These are phyloP conservation scores for Cryptococcus floricola DNA, from an alignment of 1,284 basidiomycete genomes.

Conservation along the genomic window DNA sequence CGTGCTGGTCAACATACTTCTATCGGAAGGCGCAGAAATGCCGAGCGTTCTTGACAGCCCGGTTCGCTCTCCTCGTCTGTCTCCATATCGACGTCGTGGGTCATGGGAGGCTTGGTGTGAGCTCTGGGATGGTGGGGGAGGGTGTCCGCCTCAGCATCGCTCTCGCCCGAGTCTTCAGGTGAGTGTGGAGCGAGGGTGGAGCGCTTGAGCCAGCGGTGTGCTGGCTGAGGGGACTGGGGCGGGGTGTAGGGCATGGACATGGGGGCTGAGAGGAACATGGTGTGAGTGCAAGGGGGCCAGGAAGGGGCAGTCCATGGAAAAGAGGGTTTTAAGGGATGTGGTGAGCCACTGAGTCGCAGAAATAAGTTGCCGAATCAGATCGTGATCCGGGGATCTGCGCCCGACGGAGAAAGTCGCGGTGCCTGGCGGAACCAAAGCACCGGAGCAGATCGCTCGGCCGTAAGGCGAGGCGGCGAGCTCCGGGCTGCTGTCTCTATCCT, in stretches of 20 bases:
- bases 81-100: background rate
- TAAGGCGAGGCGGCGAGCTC: too few relatives aligned
- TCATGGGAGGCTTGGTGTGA: too few relatives aligned
- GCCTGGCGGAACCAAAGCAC: too few relatives aligned
- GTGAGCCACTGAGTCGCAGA: too few relatives aligned
- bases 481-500: too few relatives aligned
- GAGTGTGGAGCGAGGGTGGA: background rate
- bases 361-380: too few relatives aligned
- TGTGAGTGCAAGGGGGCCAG: background rate
- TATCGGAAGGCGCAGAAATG: constrained; percentile 4
- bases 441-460: too few relatives aligned
- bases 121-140: too few relatives aligned
- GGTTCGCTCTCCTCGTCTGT: background rate
- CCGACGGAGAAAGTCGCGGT: too few relatives aligned
- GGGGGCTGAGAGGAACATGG: background rate
- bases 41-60: constrained; percentile 8
- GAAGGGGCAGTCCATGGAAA: background rate
- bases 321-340: too few relatives aligned
- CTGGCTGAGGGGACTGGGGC: background rate
- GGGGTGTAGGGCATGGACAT: background rate
- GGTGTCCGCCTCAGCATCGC: background rate
- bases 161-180: background rate
- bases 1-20: constrained; percentile 6
- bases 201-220: background rate
- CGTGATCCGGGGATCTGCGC: too few relatives aligned